phyloP scores from a whole-genome alignment of 768 basidiomycete genomes.

The Phaeotremella fagi region DNA sequence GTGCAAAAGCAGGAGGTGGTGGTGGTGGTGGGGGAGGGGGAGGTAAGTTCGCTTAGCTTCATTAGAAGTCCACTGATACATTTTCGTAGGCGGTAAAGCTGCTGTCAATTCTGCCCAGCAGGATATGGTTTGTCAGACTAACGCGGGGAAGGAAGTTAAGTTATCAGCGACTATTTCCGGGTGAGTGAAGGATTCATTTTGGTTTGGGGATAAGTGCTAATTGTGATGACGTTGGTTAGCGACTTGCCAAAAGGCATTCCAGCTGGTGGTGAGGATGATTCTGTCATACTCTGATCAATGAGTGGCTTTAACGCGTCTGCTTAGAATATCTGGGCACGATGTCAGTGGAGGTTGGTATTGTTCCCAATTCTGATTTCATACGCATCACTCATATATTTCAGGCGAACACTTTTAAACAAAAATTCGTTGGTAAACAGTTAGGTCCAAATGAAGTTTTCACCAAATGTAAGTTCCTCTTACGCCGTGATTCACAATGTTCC shows the following conservation, averaged over 20 bases:
- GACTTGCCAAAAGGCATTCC: constrained; percentile 39
- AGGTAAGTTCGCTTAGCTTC: neutral
- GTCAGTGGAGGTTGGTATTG: constrained; percentile 32
- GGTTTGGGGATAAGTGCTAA: neutral
- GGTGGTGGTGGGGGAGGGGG: neutral
- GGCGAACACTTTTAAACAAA: constrained; percentile 40
- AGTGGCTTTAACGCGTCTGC: too few species aligned
- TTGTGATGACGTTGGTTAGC: constrained; percentile 6
- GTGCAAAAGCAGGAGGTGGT: constrained; percentile 5
- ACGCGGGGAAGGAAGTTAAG: constrained; percentile 31
- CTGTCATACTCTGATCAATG: too few species aligned
- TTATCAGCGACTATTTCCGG: constrained; percentile 27
- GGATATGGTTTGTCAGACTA: constrained; percentile 25
- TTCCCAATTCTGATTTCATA: neutral
- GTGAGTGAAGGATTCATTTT: constrained; percentile 17
- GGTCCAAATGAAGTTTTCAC: constrained; percentile 42
- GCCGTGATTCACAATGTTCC: neutral
- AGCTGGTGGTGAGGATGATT: constrained; percentile 30
- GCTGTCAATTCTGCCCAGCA: constrained; percentile 4
- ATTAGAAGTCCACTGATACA: too few species aligned
- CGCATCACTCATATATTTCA: too few species aligned
- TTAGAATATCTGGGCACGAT: constrained; percentile 45
- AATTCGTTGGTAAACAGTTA: constrained; percentile 40
- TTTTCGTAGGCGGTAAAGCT: neutral
- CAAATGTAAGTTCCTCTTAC: constrained; percentile 24